These are phyloP conservation scores for Eucalyptus virginea DNA, from an alignment of 345 rosid species.

Conservation along the genomic window DNA sequence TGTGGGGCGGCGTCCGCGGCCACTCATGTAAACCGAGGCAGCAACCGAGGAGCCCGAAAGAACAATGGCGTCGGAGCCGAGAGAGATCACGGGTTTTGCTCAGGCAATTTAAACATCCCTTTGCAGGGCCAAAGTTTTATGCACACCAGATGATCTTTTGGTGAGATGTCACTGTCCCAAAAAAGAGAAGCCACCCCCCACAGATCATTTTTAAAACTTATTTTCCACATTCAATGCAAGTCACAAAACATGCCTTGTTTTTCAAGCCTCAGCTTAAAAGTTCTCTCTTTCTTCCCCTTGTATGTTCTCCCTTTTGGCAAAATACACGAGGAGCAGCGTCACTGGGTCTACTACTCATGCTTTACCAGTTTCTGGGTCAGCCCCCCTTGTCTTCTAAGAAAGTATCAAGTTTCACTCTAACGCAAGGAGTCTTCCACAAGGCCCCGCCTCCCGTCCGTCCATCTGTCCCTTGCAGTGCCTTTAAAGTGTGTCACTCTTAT, in stretches of 20 bases:
- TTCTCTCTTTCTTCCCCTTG: background rate
- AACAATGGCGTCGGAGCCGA: background rate
- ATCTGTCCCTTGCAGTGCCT: constrained; percentile 17
- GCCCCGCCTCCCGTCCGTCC: background rate
- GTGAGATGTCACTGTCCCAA: constrained; percentile 48
- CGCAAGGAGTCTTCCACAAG: constrained; percentile 3
- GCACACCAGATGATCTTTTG: constrained; percentile 23
- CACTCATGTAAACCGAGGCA: background rate
- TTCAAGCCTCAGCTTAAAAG: background rate
- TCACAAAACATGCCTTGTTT: background rate
- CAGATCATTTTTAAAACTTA: background rate
- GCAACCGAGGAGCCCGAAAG: background rate
- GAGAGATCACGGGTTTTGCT: constrained; percentile 6
- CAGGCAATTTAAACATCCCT: constrained; percentile 10
- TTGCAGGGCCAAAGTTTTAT: constrained; percentile 28
- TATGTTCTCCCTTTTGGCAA: background rate
- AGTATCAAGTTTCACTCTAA: background rate
- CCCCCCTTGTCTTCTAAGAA: constrained; percentile 3
- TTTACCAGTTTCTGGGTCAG: constrained; percentile 1
- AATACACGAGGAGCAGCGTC: background rate
- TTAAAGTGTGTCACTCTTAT: constrained; percentile 5
- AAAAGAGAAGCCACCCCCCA: background rate
- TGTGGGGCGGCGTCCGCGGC: background rate
- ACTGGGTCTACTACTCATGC: background rate
- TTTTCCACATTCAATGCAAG: background rate